These are phyloP conservation scores for Chrysochromulina tobinii DNA, from an alignment of 78 protist species.

Conservation along the genomic window DNA sequence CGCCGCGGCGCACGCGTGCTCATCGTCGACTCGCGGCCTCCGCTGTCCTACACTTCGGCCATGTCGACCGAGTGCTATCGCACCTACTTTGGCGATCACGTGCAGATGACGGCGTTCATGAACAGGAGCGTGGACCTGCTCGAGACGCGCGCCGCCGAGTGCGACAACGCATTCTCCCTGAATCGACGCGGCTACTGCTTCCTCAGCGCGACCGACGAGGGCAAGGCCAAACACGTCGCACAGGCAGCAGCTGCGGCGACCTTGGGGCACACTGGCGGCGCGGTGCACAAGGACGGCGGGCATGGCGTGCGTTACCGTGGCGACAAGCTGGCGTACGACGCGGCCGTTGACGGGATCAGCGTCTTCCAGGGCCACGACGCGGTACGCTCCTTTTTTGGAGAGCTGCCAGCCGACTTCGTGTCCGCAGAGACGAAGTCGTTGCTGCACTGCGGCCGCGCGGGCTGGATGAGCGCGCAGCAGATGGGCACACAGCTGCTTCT, in stretches of 20 bases:
- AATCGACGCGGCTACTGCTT: slow-evolving; percentile 31
- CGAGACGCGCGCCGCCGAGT: background rate
- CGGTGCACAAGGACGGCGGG: background rate
- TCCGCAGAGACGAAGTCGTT: background rate
- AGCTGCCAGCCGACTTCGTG: background rate
- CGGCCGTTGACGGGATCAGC: too few relatives aligned
- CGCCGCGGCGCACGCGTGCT: background rate
- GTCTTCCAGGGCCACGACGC: background rate
- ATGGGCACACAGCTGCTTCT: background rate
- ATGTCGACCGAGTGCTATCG: slow-evolving; percentile 41
- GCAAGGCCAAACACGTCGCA: background rate
- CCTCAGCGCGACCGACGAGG: slow-evolving; percentile 23
- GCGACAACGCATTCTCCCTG: slow-evolving; percentile 1
- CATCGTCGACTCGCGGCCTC: slow-evolving; percentile 3
- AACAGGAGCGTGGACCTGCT: slow-evolving; percentile 16
- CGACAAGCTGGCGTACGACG: too few relatives aligned
- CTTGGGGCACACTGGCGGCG: too few relatives aligned
- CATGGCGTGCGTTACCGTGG: background rate
- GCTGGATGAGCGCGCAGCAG: slow-evolving; percentile 40
- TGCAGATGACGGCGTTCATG: slow-evolving; percentile 20
- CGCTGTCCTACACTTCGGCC: background rate
- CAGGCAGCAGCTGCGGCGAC: background rate
- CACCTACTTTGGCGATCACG: background rate
- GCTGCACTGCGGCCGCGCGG: background rate
- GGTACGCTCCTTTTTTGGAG: background rate